phyloP scores from a whole-genome alignment of 2,329 filamentous ascomycete genomes.

The Clarireedia sp. region DNA sequence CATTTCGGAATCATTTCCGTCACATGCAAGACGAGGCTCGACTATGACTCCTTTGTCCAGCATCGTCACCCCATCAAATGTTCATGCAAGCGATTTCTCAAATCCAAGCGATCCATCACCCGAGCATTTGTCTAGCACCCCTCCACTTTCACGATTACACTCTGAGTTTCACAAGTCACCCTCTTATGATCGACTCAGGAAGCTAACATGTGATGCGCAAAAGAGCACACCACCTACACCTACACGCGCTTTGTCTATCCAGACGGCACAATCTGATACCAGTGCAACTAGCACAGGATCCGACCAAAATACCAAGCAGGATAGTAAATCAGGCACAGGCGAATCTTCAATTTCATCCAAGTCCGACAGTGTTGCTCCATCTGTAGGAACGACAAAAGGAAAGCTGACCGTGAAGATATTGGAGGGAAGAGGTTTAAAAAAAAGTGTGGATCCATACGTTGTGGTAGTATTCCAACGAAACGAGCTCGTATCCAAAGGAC shows the following conservation, averaged over 20 bases:
- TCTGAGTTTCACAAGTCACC: conserved; percentile 45
- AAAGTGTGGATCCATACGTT: conserved; percentile 84
- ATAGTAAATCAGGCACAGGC: conserved; percentile 34
- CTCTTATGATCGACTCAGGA: conserved; percentile 62
- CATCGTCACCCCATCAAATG: conserved; percentile 53
- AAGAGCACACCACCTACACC: conserved; percentile 94
- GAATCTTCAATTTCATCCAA: conserved; percentile 22
- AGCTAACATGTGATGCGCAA: conserved; percentile 79
- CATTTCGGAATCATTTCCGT: conserved; percentile 36
- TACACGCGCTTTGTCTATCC: conserved; percentile 66
- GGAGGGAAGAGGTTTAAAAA: conserved; percentile 74
- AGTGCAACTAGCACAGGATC: conserved; percentile 30
- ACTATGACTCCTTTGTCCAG: conserved; percentile 53
- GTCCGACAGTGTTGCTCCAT: conserved; percentile 23
- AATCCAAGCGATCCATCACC: conserved; percentile 52
- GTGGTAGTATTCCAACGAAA: conserved; percentile 96
- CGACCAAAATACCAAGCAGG: conserved; percentile 23
- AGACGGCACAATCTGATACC: conserved; percentile 42
- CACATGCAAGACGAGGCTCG: conserved; percentile 37
- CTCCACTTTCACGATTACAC: conserved; percentile 41
- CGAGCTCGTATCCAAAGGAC: conserved; percentile 87
- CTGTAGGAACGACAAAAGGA: conserved; percentile 68
- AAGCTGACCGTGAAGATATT: conserved; percentile 84
- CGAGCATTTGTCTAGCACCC: conserved; percentile 38
- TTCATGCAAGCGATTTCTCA: conserved; percentile 61